Conservation (phyloP, 176 grass and related monocot genomes). For the Juncus inflexus region DNA sequence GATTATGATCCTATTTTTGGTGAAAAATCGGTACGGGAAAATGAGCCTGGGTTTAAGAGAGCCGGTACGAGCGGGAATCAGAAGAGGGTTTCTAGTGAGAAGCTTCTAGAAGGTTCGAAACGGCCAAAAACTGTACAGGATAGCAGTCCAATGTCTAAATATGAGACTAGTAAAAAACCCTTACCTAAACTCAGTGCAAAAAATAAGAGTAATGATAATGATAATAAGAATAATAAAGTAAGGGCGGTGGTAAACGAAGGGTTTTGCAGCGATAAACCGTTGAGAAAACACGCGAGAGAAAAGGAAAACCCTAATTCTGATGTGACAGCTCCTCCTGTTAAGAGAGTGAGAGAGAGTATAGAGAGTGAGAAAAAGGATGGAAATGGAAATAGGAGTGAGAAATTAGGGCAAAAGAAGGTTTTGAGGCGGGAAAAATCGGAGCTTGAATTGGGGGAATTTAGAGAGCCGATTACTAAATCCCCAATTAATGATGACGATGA, state of each 20-base stretch:
- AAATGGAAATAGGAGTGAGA: no score
- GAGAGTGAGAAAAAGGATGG: not conserved
- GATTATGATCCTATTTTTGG: slow-evolving; percentile 23
- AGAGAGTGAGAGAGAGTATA: slow-evolving; percentile 41
- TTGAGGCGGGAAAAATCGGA: slow-evolving; percentile 83
- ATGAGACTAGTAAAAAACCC: no score
- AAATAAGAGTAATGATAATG: no score
- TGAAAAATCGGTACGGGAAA: slow-evolving; percentile 30
- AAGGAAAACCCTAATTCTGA: slow-evolving; percentile 4
- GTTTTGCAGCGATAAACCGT: slow-evolving; percentile 2
- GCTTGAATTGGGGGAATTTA: slow-evolving; percentile 91
- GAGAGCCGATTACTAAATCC: slow-evolving; percentile 32
- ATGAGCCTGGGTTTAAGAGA: slow-evolving; percentile 38
- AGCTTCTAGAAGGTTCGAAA: slow-evolving; percentile 43
- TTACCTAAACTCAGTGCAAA: no score
- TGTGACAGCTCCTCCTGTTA: slow-evolving; percentile 1
- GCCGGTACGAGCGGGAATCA: slow-evolving; percentile 35
- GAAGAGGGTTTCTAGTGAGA: slow-evolving; percentile 46
- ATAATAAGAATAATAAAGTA: no score
- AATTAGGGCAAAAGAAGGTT: slow-evolving; percentile 6
- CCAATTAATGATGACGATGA: slow-evolving; percentile 39
- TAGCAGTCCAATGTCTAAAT: no score
- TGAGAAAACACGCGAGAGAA: slow-evolving; percentile 6
- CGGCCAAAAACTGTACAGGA: slow-evolving; percentile 44
- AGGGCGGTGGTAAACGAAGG: not conserved